Conservation (phyloP, 148 eudicot genomes). For the Dianthus caryophyllus region DNA sequence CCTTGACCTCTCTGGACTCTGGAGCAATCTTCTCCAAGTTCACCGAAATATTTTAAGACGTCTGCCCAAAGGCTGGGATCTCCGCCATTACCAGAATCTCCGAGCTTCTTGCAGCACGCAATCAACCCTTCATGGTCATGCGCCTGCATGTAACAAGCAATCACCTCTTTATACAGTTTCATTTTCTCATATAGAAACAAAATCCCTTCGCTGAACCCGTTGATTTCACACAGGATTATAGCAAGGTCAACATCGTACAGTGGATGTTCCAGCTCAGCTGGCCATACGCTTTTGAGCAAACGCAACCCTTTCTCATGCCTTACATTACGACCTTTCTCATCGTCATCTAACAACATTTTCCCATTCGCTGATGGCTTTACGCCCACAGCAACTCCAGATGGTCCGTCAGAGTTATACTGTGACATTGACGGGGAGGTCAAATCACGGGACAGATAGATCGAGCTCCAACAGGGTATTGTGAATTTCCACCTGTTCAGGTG, state of each 20-base stretch:
- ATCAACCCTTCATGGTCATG: constrained; percentile 95
- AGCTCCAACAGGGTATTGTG: constrained; percentile 87
- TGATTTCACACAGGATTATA: constrained; percentile 90
- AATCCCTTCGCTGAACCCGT: constrained; percentile 68
- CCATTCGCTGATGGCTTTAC: constrained; percentile 49
- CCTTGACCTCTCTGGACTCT: constrained; percentile 95
- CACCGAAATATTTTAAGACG: constrained; percentile 86
- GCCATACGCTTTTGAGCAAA: constrained; percentile 89
- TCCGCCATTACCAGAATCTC: constrained; percentile 92
- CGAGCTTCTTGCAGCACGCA: constrained; percentile 97
- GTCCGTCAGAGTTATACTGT: constrained; percentile 39
- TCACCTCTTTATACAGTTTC: constrained; percentile 94
- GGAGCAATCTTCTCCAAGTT: constrained; percentile 98
- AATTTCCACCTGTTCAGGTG: constrained; percentile 94
- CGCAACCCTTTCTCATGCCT: constrained; percentile 70
- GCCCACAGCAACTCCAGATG: constrained; percentile 26
- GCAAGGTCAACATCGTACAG: constrained; percentile 90
- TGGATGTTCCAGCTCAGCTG: constrained; percentile 73
- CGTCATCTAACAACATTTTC: constrained; percentile 29
- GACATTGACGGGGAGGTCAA: constrained; percentile 72
- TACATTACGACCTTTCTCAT: constrained; percentile 47
- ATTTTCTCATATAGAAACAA: constrained; percentile 85
- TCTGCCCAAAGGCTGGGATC: constrained; percentile 96
- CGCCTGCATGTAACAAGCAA: constrained; percentile 92
- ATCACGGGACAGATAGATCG: constrained; percentile 75